Evolutionary conservation across 495 filamentous ascomycete genomes (phyloP).

Genomic region (Annulohypoxylon nitens): DNA sequence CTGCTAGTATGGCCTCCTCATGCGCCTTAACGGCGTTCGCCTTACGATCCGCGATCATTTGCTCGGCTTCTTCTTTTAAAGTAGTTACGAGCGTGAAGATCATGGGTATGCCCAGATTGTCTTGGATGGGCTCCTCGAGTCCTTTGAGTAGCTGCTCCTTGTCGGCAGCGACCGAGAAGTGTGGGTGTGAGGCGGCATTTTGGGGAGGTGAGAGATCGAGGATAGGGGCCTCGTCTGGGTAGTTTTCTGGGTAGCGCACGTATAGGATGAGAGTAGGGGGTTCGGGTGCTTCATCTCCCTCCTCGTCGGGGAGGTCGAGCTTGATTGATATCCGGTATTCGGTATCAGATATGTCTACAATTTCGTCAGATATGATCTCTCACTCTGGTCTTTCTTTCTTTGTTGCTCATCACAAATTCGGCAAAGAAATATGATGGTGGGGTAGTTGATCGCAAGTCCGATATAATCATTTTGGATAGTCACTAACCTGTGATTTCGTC

Average conservation of each 20-base stretch:
- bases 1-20: conserved; percentile 75
- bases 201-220: conserved; percentile 80
- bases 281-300: conserved; percentile 68
- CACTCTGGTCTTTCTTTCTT: background rate
- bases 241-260: conserved; percentile 85
- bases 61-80: conserved; percentile 89
- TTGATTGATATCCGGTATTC: conserved; percentile 86
- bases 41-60: conserved; percentile 75
- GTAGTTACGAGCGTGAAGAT: conserved; percentile 89
- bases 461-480: background rate
- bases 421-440: conserved; percentile 19
- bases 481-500: conserved; percentile 90
- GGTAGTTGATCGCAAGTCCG: conserved; percentile 24
- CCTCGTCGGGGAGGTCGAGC: conserved; percentile 76
- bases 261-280: conserved; percentile 78
- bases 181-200: conserved; percentile 74
- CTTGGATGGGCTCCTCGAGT: conserved; percentile 78
- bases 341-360: conserved; percentile 83
- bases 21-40: conserved; percentile 70
- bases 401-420: background rate
- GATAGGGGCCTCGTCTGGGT: conserved; percentile 85
- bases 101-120: conserved; percentile 98
- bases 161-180: conserved; percentile 71
- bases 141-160: conserved; percentile 75
- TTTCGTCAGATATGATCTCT: conserved; percentile 3